Conservation (phyloP, 1,139 yeast genomes). For the Taphrina pruni region DNA sequence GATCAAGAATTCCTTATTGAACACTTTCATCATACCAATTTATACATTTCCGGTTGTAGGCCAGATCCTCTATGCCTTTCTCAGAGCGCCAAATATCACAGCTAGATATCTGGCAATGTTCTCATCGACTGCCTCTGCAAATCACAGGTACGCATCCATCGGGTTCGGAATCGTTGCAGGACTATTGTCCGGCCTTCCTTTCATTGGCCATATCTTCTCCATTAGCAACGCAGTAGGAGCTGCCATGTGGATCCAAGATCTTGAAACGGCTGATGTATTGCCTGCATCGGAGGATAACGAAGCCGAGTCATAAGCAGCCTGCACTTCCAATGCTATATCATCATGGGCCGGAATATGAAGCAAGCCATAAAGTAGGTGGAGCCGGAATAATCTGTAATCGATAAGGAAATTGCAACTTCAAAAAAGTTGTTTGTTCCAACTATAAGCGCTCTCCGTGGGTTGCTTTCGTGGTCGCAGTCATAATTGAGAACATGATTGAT, state of each 20-base stretch:
- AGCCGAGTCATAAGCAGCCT: neutral
- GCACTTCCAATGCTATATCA: too few species aligned
- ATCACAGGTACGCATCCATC: slow-evolving; percentile 13
- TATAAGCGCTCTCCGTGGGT: too few species aligned
- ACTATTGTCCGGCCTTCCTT: slow-evolving; percentile 9
- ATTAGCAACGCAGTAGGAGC: slow-evolving; percentile 24
- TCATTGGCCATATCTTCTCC: slow-evolving; percentile 23
- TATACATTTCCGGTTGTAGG: slow-evolving; percentile 18
- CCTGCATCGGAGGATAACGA: neutral
- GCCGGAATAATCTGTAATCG: neutral
- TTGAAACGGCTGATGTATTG: neutral
- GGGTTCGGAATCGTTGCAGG: slow-evolving; percentile 26
- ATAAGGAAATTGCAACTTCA: neutral
- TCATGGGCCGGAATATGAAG: too few species aligned
- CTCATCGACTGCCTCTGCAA: neutral
- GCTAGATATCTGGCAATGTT: slow-evolving; percentile 12
- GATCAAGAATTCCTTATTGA: slow-evolving; percentile 21
- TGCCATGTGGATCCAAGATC: slow-evolving; percentile 30
- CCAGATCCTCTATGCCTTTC: slow-evolving; percentile 11
- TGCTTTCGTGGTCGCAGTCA: too few species aligned
- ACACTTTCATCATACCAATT: slow-evolving; percentile 18
- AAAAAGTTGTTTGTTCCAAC: neutral
- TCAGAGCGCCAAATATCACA: slow-evolving; percentile 23
- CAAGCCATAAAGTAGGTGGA: neutral
- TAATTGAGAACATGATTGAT: neutral